A percentile compares a stretch with the other conserved stretches of the same genome.
These are phyloP conservation scores for Populus simonii DNA, from an alignment of 345 rosid species.

Conservation along the genomic window DNA sequence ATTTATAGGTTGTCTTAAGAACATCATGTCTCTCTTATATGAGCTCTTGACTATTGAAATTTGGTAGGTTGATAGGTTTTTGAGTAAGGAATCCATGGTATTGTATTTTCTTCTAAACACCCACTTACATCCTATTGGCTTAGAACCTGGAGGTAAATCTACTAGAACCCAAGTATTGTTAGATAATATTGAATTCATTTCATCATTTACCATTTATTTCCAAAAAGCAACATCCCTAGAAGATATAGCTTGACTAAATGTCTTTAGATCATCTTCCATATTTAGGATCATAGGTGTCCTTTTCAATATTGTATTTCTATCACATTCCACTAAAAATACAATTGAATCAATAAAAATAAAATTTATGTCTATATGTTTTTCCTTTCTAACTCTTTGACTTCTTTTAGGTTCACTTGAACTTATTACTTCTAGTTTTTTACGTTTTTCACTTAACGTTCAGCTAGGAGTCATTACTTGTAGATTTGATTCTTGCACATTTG, in stretches of 20 bases:
- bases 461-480: too few relatives aligned
- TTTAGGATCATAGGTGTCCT: background rate
- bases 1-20: too few relatives aligned
- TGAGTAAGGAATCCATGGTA: background rate
- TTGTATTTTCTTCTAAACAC: background rate
- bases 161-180: background rate
- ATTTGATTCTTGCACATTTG: too few relatives aligned
- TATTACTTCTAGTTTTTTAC: too few relatives aligned
- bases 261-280: slow-evolving; percentile 1
- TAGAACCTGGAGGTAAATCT: slow-evolving; percentile 1
- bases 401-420: background rate
- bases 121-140: slow-evolving; percentile 13
- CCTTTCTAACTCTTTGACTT: background rate
- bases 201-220: background rate
- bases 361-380: background rate
- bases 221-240: background rate
- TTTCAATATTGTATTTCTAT: background rate
- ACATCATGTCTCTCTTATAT: too few relatives aligned
- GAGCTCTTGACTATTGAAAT: too few relatives aligned
- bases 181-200: background rate
- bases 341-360: background rate
- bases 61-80: too few relatives aligned
- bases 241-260: background rate
- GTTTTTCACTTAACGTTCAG: background rate
- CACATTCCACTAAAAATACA: background rate